Conservation (phyloP, 2,329 filamentous ascomycete species). For the Aspergillus proliferans region DNA sequence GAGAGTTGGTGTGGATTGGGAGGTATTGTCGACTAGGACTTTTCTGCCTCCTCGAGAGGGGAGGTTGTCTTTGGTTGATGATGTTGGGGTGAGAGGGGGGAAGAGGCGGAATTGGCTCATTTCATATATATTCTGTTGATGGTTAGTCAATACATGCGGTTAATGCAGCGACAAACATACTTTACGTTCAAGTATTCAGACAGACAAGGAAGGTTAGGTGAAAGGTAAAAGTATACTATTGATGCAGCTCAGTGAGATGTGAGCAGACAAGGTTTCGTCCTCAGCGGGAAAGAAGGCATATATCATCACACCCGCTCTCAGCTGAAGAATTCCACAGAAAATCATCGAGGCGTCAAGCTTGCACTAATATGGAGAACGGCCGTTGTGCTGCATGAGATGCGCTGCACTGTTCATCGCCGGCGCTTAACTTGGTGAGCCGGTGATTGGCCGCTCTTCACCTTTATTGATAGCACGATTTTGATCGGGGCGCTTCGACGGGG, state of each 20-base stretch:
- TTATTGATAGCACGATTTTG: slow-evolving; percentile 5
- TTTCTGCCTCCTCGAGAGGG: too few species aligned
- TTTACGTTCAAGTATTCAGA: neutral
- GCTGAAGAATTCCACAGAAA: neutral
- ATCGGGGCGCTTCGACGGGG: slow-evolving; percentile 11
- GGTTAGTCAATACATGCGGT: neutral
- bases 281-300: neutral
- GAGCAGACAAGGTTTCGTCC: neutral
- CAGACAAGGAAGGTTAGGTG: too few species aligned
- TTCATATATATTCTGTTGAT: neutral
- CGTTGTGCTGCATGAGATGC: slow-evolving; percentile 8
- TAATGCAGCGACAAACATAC: neutral
- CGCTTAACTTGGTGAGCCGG: slow-evolving; percentile 20
- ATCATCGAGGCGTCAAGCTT: neutral
- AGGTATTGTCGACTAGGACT: too few species aligned
- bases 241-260: too few species aligned
- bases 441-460: slow-evolving; percentile 14
- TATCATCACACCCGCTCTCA: neutral
- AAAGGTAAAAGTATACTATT: too few species aligned
- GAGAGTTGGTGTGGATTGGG: slow-evolving; percentile 17
- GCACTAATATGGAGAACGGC: neutral
- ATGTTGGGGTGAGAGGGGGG: slow-evolving; percentile 28
- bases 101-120: slow-evolving; percentile 39
- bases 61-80: slow-evolving; percentile 7
- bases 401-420: slow-evolving; percentile 14